A percentile compares a stretch with the other conserved stretches of the same genome.
Evolutionary conservation across 1,284 basidiomycete genomes (phyloP).

Genomic region (Ceratobasidium sp.): DNA sequence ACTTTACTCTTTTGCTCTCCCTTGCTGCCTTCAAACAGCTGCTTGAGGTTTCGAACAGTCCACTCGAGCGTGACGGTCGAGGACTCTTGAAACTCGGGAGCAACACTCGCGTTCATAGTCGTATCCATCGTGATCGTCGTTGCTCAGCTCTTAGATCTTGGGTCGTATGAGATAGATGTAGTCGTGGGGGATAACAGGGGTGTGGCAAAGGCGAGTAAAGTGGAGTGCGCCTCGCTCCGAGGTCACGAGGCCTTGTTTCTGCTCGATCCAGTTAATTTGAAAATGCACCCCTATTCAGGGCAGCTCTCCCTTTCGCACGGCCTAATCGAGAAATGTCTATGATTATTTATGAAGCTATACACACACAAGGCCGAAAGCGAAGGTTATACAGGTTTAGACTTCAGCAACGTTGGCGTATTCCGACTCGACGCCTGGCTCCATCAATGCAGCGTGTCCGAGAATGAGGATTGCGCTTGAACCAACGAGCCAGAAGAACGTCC

Average conservation of each 20-base stretch:
- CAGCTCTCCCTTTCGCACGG: not conserved
- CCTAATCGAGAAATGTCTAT: slow-evolving; percentile 6
- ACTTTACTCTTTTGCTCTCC: slow-evolving; percentile 76
- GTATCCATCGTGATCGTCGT: not conserved
- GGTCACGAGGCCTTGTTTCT: slow-evolving; percentile 22
- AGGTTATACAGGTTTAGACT: slow-evolving; percentile 3
- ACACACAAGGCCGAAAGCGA: not conserved
- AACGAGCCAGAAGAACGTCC: slow-evolving; percentile 78
- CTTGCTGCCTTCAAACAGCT: slow-evolving; percentile 72
- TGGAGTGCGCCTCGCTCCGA: slow-evolving; percentile 23
- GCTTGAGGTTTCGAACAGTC: slow-evolving; percentile 70
- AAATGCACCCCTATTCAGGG: slow-evolving; percentile 33
- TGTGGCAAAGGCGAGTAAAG: slow-evolving; percentile 7
- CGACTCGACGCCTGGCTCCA: slow-evolving; percentile 89
- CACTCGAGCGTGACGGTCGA: slow-evolving; percentile 75
- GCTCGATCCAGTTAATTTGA: not conserved
- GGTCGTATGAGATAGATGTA: not conserved
- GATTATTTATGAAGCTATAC: not conserved
- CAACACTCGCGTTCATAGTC: slow-evolving; percentile 44
- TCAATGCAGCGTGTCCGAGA: slow-evolving; percentile 78
- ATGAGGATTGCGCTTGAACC: slow-evolving; percentile 78
- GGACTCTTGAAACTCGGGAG: slow-evolving; percentile 59
- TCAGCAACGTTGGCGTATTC: slow-evolving; percentile 76
- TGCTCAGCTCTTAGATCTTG: not conserved
- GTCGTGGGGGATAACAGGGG: not conserved